Base-by-base conservation (phyloP, 2,329 filamentous ascomycete genomes). In the Fusarium zealandicum region DNA sequence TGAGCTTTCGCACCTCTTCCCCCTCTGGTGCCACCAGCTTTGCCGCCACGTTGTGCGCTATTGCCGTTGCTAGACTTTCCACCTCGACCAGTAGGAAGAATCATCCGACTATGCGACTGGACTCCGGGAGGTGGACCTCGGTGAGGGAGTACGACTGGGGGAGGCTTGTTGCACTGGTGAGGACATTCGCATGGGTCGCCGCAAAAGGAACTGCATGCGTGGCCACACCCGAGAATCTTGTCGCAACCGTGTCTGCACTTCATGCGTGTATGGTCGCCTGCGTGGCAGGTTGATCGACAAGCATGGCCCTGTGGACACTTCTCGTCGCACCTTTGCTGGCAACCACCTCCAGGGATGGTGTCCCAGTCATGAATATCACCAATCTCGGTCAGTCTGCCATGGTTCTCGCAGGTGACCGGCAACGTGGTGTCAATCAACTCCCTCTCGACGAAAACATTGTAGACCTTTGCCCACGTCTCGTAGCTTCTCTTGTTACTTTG, bases 391-490 rank as follows among this genome's bases (percentile, higher is more conserved):
- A 76, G 78, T 2, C 69, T 75, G 1, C 73, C 68, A 67, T 93
- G 90, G 0, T 80, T 82, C 6, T 74, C 66, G 66, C 90, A 95
- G 6, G 78, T 78, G 12, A 93, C 69, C 1, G 88, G 88, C 0
- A 93, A 64, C n/a, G 67, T 60, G 8, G 70, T 63, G 0, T 71
- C 58, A 2, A 57, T 61, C 8, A 48, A 67, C 4, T 66, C 56
- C 33, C 78, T 75, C 0, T 64, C 51, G 3, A 68, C 66, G 66
- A 88, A 80, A 1, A 72, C 65, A 1, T 70, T 11, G 6, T 74
- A 54, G 2, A 82, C 72, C 11, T 63, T 68, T 77, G 68, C 13
- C 81, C 79, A 83, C 20, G 73, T 72, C 9, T 60, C 27, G 17
- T 40, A 50, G 0, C 78, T 76, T 10, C 78, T 80, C 0, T 71